Conservation (phyloP, 192 early-diverging fungal genomes). For the Coemansia sp. region DNA sequence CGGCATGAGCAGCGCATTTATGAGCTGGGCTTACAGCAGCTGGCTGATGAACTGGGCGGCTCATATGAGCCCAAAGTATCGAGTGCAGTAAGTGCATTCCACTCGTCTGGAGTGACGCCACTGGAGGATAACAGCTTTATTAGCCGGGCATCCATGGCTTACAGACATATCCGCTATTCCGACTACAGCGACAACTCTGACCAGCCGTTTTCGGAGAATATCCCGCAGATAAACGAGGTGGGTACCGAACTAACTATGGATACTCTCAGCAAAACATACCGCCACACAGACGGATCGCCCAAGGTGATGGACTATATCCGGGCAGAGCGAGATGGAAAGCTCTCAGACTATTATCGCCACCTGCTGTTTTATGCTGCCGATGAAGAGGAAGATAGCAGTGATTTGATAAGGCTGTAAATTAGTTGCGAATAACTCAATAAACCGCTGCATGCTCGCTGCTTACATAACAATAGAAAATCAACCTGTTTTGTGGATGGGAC, state of each 20-base stretch:
- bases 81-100: conserved; percentile 32
- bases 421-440: background rate
- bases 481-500: background rate
- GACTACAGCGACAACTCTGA: conserved; percentile 28
- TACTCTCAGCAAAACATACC: conserved; percentile 36
- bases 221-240: conserved; percentile 33
- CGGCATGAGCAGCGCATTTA: conserved; percentile 42
- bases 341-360: conserved; percentile 35
- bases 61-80: conserved; percentile 47
- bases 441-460: no score
- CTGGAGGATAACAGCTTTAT: conserved; percentile 22
- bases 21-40: conserved; percentile 47
- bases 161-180: conserved; percentile 26
- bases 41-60: conserved; percentile 47
- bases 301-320: conserved; percentile 45
- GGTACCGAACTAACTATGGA: conserved; percentile 42
- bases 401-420: conserved; percentile 16
- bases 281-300: conserved; percentile 41
- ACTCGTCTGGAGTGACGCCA: conserved; percentile 31
- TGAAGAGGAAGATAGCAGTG: conserved; percentile 8
- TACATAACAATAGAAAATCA: no score
- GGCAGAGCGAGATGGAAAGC: conserved; percentile 39
- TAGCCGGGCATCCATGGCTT: conserved; percentile 17
- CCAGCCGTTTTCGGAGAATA: conserved; percentile 40
- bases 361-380: conserved; percentile 22